phyloP scores from a whole-genome alignment of 805 yeast species.

The Yarrowia alimentaria region DNA sequence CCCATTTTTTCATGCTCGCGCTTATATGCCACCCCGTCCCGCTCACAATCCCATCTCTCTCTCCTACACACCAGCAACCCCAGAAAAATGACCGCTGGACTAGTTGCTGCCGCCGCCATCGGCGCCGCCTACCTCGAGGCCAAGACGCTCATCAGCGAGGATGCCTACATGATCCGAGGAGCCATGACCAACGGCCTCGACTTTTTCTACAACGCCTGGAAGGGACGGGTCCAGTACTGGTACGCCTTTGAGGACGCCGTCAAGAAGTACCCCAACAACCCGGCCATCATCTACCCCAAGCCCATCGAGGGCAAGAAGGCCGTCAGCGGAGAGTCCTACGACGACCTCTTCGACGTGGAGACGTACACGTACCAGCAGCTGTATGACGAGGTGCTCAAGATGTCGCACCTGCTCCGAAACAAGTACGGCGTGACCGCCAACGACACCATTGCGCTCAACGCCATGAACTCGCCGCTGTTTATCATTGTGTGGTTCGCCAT shows the following conservation, averaged over 20 bases:
- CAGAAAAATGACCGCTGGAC: conserved; percentile 16
- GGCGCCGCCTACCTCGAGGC: conserved; percentile 50
- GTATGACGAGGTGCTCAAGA: conserved; percentile 60
- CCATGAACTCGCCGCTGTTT: conserved; percentile 80
- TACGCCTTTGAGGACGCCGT: conserved; percentile 63
- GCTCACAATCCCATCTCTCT: not conserved
- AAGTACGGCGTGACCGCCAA: conserved; percentile 64
- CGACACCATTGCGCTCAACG: conserved; percentile 71
- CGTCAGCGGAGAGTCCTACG: conserved; percentile 43
- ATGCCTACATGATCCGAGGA: conserved; percentile 50
- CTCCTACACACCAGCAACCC: not conserved
- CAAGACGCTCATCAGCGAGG: conserved; percentile 51
- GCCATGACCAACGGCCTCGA: conserved; percentile 45
- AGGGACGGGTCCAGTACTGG: conserved; percentile 56
- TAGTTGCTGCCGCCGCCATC: conserved; percentile 32
- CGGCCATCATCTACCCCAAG: conserved; percentile 65
- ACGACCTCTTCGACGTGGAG: conserved; percentile 62
- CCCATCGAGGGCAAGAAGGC: conserved; percentile 36
- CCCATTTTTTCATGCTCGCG: conserved; percentile 22
- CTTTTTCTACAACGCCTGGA: conserved; percentile 45
- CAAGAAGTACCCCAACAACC: conserved; percentile 47
- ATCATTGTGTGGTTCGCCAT: conserved; percentile 77
- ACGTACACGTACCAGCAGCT: conserved; percentile 65
- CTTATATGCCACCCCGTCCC: conserved; percentile 1
- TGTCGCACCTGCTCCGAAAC: conserved; percentile 61